phyloP scores from a whole-genome alignment of 1,284 basidiomycete genomes.

The Anthracocystis walkeri region DNA sequence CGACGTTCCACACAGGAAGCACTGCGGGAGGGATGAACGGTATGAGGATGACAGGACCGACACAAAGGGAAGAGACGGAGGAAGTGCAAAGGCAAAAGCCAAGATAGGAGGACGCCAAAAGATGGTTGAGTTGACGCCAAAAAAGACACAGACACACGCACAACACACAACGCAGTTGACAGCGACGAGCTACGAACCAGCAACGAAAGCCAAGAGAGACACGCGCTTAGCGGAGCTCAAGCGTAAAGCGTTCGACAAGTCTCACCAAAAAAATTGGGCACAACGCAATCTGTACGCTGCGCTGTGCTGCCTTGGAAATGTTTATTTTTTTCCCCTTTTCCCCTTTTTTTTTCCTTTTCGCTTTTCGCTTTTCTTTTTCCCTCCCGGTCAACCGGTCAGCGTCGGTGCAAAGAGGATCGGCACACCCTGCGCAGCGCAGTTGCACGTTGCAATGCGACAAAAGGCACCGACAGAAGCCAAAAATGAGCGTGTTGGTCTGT shows the following conservation, averaged over 20 bases:
- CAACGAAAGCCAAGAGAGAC: too few relatives aligned
- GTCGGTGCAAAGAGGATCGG: background rate
- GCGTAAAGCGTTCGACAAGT: too few relatives aligned
- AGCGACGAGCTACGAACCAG: too few relatives aligned
- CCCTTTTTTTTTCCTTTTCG: background rate
- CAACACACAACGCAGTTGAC: too few relatives aligned
- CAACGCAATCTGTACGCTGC: too few relatives aligned
- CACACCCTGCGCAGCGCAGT: background rate
- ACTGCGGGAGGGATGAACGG: background rate
- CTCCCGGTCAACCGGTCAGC: too few relatives aligned
- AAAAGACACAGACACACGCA: background rate
- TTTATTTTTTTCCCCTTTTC: background rate
- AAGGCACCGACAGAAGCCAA: too few relatives aligned
- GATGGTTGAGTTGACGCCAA: background rate
- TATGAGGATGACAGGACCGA: background rate
- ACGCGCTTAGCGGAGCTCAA: too few relatives aligned
- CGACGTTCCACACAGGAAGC: background rate
- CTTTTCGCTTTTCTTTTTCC: too few relatives aligned
- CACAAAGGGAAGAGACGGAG: background rate
- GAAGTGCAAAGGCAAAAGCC: background rate
- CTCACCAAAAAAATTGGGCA: too few relatives aligned
- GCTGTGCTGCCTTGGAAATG: background rate
- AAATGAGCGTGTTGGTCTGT: slow-evolving; percentile 3
- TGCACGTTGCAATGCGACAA: too few relatives aligned
- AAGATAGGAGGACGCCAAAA: too few relatives aligned